phyloP scores from a whole-genome alignment of 768 basidiomycete genomes.

The Podaxis mareebaensis region DNA sequence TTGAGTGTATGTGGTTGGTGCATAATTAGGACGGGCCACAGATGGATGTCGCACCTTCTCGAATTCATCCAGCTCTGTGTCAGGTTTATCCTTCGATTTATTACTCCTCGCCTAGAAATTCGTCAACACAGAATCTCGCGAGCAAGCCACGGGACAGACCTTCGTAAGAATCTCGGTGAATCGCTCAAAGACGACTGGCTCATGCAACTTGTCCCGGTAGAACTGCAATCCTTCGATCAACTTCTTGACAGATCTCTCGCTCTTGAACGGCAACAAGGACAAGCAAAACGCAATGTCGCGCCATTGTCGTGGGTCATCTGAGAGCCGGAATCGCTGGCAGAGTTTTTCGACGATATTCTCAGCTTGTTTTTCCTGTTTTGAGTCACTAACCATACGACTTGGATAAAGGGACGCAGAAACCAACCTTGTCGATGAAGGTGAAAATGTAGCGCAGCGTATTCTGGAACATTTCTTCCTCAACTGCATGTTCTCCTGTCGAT shows the following conservation, averaged over 20 bases:
- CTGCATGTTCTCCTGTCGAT: constrained; percentile 86
- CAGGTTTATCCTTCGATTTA: constrained; percentile 91
- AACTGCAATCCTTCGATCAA: constrained; percentile 89
- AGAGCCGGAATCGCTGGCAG: constrained; percentile 90
- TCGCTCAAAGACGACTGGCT: constrained; percentile 72
- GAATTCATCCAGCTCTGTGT: constrained; percentile 93
- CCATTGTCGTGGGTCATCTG: constrained; percentile 93
- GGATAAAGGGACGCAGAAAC: constrained; percentile 18
- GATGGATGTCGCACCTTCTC: constrained; percentile 57
- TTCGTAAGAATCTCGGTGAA: constrained; percentile 93
- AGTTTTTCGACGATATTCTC: constrained; percentile 97
- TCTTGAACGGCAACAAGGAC: constrained; percentile 94
- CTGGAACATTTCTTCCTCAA: constrained; percentile 91
- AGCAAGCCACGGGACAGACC: constrained; percentile 38
- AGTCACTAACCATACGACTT: neutral
- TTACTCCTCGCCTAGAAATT: constrained; percentile 74
- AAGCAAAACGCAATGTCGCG: constrained; percentile 96
- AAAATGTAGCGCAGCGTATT: constrained; percentile 95
- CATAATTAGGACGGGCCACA: neutral
- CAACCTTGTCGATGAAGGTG: constrained; percentile 92
- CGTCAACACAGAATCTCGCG: constrained; percentile 4
- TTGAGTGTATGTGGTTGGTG: constrained; percentile 3
- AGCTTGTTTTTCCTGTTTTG: constrained; percentile 89
- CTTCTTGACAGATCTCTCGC: constrained; percentile 94
- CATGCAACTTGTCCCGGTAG: constrained; percentile 96